phyloP scores from a whole-genome alignment of 805 yeast genomes.

The Kurtzmaniella fragi region DNA sequence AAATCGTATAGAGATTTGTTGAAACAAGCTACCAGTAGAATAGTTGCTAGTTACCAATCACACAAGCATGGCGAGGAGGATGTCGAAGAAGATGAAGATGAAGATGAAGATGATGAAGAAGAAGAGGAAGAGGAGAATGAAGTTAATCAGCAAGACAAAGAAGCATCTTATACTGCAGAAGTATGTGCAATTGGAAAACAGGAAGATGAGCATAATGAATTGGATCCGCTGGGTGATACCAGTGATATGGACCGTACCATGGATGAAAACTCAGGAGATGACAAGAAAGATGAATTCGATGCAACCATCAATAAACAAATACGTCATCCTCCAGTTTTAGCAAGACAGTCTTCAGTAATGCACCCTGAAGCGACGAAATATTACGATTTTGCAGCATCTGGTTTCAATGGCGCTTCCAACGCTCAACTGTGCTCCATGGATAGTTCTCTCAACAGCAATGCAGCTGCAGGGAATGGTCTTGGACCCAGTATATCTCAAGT shows the following conservation, averaged over 20 bases:
- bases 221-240: conserved; percentile 7
- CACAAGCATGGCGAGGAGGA: conserved; percentile 4
- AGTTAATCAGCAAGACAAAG: conserved; percentile 4
- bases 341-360: conserved; percentile 35
- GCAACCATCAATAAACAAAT: conserved; percentile 11
- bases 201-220: conserved; percentile 17
- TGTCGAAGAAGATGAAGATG: conserved; percentile 10
- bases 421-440: conserved; percentile 38
- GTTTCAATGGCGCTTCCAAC: conserved; percentile 41
- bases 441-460: conserved; percentile 30
- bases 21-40: conserved; percentile 28
- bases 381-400: conserved; percentile 41
- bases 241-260: conserved; percentile 7
- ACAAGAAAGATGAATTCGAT: background rate
- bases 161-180: conserved; percentile 18
- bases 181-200: conserved; percentile 13
- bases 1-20: conserved; percentile 35
- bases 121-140: conserved; percentile 8
- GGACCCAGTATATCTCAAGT: conserved; percentile 58
- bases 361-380: conserved; percentile 34
- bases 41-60: conserved; percentile 5
- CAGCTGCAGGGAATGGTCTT: conserved; percentile 47
- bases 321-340: conserved; percentile 25
- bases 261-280: conserved; percentile 7
- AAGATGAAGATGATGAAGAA: conserved; percentile 3